phyloP scores from a whole-genome alignment of 106 monocot species.

The Chionographis japonica region DNA sequence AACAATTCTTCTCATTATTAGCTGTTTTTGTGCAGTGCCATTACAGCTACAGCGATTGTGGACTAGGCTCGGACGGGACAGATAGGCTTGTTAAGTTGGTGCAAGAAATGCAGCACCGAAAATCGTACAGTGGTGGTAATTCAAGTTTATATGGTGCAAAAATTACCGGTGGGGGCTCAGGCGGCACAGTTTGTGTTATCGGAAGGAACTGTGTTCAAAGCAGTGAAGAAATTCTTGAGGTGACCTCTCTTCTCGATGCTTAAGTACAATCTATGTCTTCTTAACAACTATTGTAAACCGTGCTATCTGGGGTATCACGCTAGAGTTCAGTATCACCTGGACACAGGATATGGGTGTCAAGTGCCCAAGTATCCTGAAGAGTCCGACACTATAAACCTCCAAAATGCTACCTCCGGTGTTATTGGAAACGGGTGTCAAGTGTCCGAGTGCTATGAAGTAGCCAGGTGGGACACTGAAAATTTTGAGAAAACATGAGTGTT shows the following conservation, averaged over 20 bases:
- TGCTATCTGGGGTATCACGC: too few relatives aligned
- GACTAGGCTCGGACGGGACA: conserved; percentile 88
- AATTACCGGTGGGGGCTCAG: conserved; percentile 97
- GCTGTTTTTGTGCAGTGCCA: conserved; percentile 61
- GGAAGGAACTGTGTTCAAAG: conserved; percentile 68
- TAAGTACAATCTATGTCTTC: neutral
- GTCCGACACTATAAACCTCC: too few relatives aligned
- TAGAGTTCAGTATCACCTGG: too few relatives aligned
- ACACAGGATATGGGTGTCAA: too few relatives aligned
- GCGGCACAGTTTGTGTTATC: conserved; percentile 85
- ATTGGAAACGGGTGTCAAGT: too few relatives aligned
- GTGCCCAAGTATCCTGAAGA: too few relatives aligned
- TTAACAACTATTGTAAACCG: too few relatives aligned
- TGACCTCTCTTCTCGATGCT: conserved; percentile 6
- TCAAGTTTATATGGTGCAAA: conserved; percentile 88
- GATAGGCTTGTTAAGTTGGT: conserved; percentile 82
- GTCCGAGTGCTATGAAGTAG: too few relatives aligned
- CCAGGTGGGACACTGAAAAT: too few relatives aligned
- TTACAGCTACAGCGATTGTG: conserved; percentile 84
- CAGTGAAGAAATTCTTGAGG: conserved; percentile 84
- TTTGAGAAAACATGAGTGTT: too few relatives aligned
- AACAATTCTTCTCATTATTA: neutral
- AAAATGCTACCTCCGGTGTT: too few relatives aligned
- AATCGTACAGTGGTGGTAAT: conserved; percentile 23
- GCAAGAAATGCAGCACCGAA: conserved; percentile 80